Conservation (phyloP, 1,139 yeast genomes). For the Kurtzmaniella quercitrusa region DNA sequence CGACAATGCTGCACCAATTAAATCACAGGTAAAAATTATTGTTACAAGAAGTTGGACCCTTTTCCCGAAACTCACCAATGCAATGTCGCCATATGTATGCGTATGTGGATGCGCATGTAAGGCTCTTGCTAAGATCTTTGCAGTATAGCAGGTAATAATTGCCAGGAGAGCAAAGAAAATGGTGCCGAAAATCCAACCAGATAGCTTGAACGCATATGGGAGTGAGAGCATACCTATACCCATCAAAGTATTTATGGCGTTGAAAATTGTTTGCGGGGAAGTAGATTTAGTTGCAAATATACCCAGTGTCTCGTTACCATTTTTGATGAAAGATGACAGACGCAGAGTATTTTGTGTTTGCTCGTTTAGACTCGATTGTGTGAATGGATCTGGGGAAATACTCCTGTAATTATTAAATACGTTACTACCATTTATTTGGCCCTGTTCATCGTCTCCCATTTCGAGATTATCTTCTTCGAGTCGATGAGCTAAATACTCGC, state of each 20-base stretch:
- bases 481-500: conserved; percentile 41
- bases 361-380: neutral
- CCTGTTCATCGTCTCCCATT: neutral
- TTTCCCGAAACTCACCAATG: conserved; percentile 40
- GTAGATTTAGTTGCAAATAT: conserved; percentile 33
- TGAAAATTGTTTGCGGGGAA: conserved; percentile 82
- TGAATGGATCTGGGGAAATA: conserved; percentile 19
- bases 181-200: conserved; percentile 79
- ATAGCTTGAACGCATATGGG: conserved; percentile 71
- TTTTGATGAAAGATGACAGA: neutral
- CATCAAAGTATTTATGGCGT: conserved; percentile 77
- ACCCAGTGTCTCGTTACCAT: neutral
- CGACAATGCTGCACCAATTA: conserved; percentile 74
- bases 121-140: conserved; percentile 42
- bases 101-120: conserved; percentile 25
- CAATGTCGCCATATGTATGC: conserved; percentile 44
- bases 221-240: conserved; percentile 85
- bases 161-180: conserved; percentile 54
- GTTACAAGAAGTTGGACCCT: conserved; percentile 59
- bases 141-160: conserved; percentile 61
- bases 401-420: neutral
- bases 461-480: conserved; percentile 13
- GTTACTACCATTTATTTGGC: neutral
- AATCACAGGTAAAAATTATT: conserved; percentile 66
- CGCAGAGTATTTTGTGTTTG: neutral